phyloP scores from a whole-genome alignment of 148 eudicot genomes.

The Fagopyrum tataricum region DNA sequence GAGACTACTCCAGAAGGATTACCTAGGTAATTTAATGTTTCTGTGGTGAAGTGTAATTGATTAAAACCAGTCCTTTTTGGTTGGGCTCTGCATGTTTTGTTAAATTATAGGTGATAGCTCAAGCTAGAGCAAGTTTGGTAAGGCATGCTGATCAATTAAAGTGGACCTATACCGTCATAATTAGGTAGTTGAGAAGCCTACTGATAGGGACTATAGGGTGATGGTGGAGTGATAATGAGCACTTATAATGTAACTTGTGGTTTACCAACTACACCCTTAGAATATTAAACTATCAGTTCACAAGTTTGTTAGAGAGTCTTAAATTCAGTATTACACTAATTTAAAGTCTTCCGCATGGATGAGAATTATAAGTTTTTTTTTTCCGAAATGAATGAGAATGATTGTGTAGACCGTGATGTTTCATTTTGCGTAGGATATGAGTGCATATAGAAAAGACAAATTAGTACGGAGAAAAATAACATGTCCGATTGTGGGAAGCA shows the following conservation, averaged over 20 bases:
- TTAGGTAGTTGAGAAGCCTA: background rate
- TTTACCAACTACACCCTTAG: background rate
- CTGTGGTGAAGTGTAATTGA: background rate
- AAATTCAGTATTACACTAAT: background rate
- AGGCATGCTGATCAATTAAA: background rate
- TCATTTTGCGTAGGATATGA: background rate
- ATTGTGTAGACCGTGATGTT: background rate
- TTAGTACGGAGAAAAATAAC: background rate
- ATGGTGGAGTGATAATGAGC: background rate
- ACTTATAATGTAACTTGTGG: background rate
- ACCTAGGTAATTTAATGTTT: constrained; percentile 31
- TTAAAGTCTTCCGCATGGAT: background rate
- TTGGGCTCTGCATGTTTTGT: background rate
- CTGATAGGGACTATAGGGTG: background rate
- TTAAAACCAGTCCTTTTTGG: background rate
- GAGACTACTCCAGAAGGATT: constrained; percentile 33
- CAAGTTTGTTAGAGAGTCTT: background rate
- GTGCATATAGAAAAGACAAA: background rate
- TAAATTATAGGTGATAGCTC: background rate
- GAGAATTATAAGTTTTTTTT: background rate
- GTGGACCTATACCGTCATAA: background rate
- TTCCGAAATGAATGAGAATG: background rate
- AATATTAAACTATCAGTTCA: background rate
- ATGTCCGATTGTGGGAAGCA: background rate
- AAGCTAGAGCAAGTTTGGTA: background rate